Conservation (phyloP, 1,284 basidiomycete species). For the Ceratobasidium papillatum region DNA sequence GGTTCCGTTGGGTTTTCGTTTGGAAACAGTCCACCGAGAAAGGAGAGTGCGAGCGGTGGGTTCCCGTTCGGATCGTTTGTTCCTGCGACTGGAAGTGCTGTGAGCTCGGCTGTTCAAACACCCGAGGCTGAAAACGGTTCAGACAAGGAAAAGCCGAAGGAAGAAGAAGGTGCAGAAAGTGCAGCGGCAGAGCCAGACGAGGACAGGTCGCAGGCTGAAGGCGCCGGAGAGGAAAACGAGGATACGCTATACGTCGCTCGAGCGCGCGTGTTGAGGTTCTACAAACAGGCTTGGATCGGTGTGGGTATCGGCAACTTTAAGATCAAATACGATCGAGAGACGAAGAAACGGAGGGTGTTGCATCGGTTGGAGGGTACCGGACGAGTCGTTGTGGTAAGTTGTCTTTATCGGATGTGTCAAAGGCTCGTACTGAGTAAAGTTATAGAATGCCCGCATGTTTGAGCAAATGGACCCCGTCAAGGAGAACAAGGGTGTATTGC, state of each 20-base stretch:
- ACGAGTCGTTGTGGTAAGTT: conserved; percentile 42
- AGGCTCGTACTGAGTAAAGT: not conserved
- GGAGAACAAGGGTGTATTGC: conserved; percentile 17
- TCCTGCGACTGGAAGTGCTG: not conserved
- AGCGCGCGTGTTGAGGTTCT: conserved; percentile 36
- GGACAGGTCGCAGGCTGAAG: conserved; percentile 35
- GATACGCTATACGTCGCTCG: conserved; percentile 35
- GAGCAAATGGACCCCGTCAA: conserved; percentile 31
- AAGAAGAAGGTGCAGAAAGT: not conserved
- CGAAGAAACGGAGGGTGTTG: conserved; percentile 41
- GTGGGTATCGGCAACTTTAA: conserved; percentile 43
- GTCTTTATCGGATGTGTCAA: not conserved
- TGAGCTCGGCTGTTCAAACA: conserved; percentile 17
- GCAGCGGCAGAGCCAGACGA: not conserved
- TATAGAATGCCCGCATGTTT: conserved; percentile 25
- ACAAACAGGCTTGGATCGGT: conserved; percentile 42
- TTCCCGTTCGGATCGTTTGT: conserved; percentile 20
- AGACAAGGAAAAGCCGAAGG: conserved; percentile 29
- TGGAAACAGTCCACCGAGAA: conserved; percentile 28
- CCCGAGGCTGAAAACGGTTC: conserved; percentile 16
- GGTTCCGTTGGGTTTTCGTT: conserved; percentile 38
- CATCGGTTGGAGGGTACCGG: conserved; percentile 41
- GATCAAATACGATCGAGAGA: conserved; percentile 44
- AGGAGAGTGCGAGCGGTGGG: conserved; percentile 4
- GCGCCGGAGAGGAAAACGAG: conserved; percentile 45